Conservation (phyloP, 441 rosid genomes). For the Adansonia rubrostipa region DNA sequence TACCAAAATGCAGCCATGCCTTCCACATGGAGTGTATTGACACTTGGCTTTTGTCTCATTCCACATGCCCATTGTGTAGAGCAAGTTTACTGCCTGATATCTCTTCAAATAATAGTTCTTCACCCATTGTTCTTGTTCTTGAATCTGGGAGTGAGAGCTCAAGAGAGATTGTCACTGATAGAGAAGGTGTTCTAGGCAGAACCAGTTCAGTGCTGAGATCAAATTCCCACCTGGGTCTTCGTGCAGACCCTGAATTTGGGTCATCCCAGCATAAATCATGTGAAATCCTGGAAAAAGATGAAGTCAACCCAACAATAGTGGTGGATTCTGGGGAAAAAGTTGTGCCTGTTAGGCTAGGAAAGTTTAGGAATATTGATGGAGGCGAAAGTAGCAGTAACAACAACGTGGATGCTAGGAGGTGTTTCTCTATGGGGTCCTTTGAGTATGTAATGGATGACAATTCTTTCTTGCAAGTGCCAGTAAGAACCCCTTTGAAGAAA, state of each 20-base stretch:
- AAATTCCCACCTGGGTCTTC: conserved; percentile 47
- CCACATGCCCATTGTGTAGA: conserved; percentile 94
- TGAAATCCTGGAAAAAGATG: conserved; percentile 44
- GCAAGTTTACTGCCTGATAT: conserved; percentile 66
- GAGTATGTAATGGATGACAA: conserved; percentile 88
- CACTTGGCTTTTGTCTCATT: conserved; percentile 96
- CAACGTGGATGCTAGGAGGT: conserved; percentile 64
- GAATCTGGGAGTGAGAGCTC: conserved; percentile 88
- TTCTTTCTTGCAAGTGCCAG: conserved; percentile 72
- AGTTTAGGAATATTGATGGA: conserved; percentile 64
- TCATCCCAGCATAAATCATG: conserved; percentile 45
- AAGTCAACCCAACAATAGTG: conserved; percentile 23
- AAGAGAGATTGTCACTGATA: conserved; percentile 57
- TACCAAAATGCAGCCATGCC: conserved; percentile 96
- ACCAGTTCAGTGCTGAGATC: conserved; percentile 39
- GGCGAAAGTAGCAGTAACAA: conserved; percentile 48
- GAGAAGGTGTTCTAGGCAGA: conserved; percentile 48
- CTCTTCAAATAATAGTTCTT: conserved; percentile 57
- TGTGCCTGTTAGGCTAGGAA: conserved; percentile 80
- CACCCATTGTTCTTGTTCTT: conserved; percentile 76
- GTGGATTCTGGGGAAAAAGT: conserved; percentile 58
- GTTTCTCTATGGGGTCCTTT: conserved; percentile 92
- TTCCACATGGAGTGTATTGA: conserved; percentile 96
- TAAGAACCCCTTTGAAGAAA: conserved; percentile 63
- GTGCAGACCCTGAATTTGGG: conserved; percentile 50